A percentile compares a stretch with the other conserved stretches of the same genome.
These are phyloP conservation scores for Zygoascus meyerae DNA, from an alignment of 1,139 yeast species.

Conservation along the genomic window DNA sequence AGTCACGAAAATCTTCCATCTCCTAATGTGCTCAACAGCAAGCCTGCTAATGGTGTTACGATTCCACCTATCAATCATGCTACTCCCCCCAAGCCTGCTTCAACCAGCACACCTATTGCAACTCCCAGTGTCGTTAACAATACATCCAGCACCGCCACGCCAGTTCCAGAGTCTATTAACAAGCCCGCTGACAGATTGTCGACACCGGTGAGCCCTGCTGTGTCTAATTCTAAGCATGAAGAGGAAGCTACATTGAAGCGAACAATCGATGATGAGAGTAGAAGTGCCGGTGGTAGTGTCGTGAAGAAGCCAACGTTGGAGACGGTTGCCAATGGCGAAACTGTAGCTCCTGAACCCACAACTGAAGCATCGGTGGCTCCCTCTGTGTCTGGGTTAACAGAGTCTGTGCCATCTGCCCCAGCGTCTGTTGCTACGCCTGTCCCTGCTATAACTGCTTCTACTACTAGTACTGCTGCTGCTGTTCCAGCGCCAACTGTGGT, in stretches of 20 bases:
- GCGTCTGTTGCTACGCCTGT: not conserved
- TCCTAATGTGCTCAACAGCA: slow-evolving; percentile 5
- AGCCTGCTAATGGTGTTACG: slow-evolving; percentile 5
- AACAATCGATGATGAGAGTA: slow-evolving; percentile 6
- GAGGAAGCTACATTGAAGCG: slow-evolving; percentile 6
- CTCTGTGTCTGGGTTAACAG: not conserved
- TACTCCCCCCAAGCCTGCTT: slow-evolving; percentile 2
- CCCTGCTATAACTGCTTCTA: slow-evolving; percentile 2
- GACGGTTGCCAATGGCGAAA: not conserved
- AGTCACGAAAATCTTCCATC: slow-evolving; percentile 5
- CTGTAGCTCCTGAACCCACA: not conserved
- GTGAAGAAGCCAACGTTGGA: slow-evolving; percentile 3
- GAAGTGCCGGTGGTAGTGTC: not conserved
- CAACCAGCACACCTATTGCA: not conserved
- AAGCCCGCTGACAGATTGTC: not conserved
- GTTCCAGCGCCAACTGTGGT: not conserved
- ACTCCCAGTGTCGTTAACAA: not conserved
- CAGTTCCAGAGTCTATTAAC: not conserved
- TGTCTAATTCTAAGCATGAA: not conserved
- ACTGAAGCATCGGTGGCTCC: not conserved
- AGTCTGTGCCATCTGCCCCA: not conserved
- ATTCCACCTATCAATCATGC: slow-evolving; percentile 8
- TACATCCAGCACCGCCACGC: not conserved
- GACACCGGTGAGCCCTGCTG: not conserved
- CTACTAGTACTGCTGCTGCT: slow-evolving; percentile 1